Base-by-base conservation (phyloP, 2,329 filamentous ascomycete genomes). In the Penicillium sp. region DNA sequence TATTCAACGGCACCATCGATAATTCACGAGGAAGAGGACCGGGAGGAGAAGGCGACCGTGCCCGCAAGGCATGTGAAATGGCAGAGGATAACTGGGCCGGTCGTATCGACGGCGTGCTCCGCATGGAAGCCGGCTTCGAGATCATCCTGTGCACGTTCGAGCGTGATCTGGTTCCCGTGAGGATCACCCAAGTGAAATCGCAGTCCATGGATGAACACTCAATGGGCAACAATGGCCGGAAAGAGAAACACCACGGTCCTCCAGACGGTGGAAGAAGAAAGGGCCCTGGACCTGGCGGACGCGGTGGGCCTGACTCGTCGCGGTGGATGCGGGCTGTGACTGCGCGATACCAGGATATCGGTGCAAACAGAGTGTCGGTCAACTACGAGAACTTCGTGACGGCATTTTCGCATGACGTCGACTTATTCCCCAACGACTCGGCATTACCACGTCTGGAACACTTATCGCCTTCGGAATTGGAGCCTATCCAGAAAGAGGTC, bases 61-160 rank as follows among this genome's bases (percentile, higher is more conserved):
- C 84, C 0, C 44, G 60, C 1, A 74, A 75, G 1, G 68, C 88
- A 1, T 90, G 87, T 65, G 67, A 76, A 0, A 59, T 86, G 9
- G 76, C 80, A 0, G 9, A 68, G 40, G 52, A 68, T 61, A 48
- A 82, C 66, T 85, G 81, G 81, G 9, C 75, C 11, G 66, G 65
- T 27, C 70, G 71, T 13, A 72, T 88, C n/a, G 82, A 88, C 60
- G 85, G 84, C 0, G 74, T 88, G 20, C 68, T 89, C 2, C 79
- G 86, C 10, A 85, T 85, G 78, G 87, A 90, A 63, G 78, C 79
- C 16, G 87, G 87, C 0, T 89, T 89, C 57, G 87, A 90, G 67
- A 76, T 88, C 47, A 86, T 89, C 44, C 73, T 86, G 18, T 90
- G 86, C 65, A 73, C 85, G 47, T 89, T 90, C 55, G 68, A 67